phyloP scores from a whole-genome alignment of 371 early-diverging fungal genomes.

The Cokeromyces recurvatus region DNA sequence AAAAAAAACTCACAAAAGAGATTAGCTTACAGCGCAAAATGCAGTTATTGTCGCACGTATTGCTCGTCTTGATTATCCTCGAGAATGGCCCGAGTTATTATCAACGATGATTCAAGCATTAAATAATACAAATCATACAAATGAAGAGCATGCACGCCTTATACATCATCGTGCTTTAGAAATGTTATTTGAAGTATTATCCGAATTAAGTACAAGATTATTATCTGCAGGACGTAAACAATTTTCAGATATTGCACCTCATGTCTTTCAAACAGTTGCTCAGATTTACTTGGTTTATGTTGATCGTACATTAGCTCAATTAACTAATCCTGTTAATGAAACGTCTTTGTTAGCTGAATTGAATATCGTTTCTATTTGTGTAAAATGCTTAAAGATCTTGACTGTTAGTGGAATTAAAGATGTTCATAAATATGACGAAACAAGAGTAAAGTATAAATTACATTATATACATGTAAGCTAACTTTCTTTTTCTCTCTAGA shows the following conservation, averaged over 20 bases:
- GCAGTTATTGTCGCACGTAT: slow-evolving; percentile 75
- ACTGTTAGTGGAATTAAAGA: slow-evolving; percentile 74
- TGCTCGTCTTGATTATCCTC: slow-evolving; percentile 76
- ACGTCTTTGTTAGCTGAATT: slow-evolving; percentile 24
- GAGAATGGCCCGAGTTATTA: slow-evolving; percentile 78
- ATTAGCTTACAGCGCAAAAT: slow-evolving; percentile 74
- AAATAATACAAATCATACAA: slow-evolving; percentile 41
- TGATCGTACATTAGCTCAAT: slow-evolving; percentile 23
- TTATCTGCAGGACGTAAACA: slow-evolving; percentile 63
- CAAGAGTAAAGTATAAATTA: slow-evolving; percentile 28
- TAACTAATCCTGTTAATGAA: background rate
- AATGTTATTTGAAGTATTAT: slow-evolving; percentile 73
- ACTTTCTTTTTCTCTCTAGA: slow-evolving; percentile 4
- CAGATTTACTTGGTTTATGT: slow-evolving; percentile 55
- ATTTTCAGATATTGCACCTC: slow-evolving; percentile 65
- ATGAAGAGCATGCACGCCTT: slow-evolving; percentile 31
- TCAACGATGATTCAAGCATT: slow-evolving; percentile 56
- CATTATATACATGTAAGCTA: background rate
- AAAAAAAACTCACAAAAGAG: too few relatives aligned
- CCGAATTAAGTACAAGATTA: slow-evolving; percentile 74
- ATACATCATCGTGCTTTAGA: slow-evolving; percentile 72
- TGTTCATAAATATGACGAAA: slow-evolving; percentile 58
- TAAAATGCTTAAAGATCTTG: slow-evolving; percentile 71
- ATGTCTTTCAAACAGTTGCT: slow-evolving; percentile 55
- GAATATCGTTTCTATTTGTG: slow-evolving; percentile 48